Conservation (phyloP, 2,329 filamentous ascomycete species). For the Beauveria sp. region DNA sequence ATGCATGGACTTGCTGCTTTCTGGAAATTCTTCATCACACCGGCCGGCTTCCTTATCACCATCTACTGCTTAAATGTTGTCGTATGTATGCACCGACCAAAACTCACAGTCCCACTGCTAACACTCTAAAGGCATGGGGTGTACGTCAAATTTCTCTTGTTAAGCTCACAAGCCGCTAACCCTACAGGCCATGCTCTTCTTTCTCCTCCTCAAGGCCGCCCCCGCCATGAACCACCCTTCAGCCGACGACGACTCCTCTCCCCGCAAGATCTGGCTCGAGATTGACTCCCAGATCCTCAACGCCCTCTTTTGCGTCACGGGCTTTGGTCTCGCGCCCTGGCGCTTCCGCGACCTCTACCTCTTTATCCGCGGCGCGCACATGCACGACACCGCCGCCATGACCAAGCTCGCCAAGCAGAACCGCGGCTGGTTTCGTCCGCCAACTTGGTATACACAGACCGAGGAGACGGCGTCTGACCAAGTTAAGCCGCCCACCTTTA, state of each 20-base stretch:
- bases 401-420: slow-evolving; percentile 8
- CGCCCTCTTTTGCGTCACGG: slow-evolving; percentile 78
- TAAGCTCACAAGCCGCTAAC: neutral
- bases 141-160: slow-evolving; percentile 13
- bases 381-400: slow-evolving; percentile 17
- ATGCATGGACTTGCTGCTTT: slow-evolving; percentile 20
- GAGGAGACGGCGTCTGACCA: slow-evolving; percentile 9
- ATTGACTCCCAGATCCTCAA: slow-evolving; percentile 35
- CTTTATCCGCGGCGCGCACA: slow-evolving; percentile 16
- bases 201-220: neutral
- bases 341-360: slow-evolving; percentile 22
- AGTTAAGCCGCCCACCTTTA: slow-evolving; percentile 15
- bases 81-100: slow-evolving; percentile 13
- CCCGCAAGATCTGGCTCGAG: slow-evolving; percentile 16
- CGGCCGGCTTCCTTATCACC: slow-evolving; percentile 21
- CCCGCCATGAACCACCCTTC: slow-evolving; percentile 16
- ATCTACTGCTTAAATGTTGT: slow-evolving; percentile 24
- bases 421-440: slow-evolving; percentile 20
- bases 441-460: slow-evolving; percentile 15
- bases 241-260: slow-evolving; percentile 15
- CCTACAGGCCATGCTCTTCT: slow-evolving; percentile 9
- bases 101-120: neutral
- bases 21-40: slow-evolving; percentile 23
- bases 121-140: slow-evolving; percentile 18
- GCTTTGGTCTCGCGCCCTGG: slow-evolving; percentile 79